These are phyloP conservation scores for Irpex rosettiformis DNA, from an alignment of 1,284 basidiomycete species.

Conservation along the genomic window DNA sequence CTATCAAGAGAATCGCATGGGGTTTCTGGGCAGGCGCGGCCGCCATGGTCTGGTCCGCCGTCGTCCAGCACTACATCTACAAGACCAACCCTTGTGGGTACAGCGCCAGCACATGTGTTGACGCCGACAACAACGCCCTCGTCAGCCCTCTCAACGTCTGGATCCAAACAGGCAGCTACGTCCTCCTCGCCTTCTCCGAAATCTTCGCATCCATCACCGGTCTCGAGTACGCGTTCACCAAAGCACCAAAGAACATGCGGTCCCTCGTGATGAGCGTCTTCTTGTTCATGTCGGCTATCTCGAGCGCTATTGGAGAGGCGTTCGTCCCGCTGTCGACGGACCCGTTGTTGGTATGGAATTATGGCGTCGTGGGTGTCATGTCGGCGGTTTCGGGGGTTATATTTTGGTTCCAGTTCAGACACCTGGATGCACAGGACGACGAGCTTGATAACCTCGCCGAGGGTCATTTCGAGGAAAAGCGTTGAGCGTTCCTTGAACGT, in stretches of 20 bases:
- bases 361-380: slow-evolving; percentile 37
- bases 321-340: slow-evolving; percentile 47
- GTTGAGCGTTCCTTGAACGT: not conserved
- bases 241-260: slow-evolving; percentile 79
- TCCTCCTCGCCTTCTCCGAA: slow-evolving; percentile 70
- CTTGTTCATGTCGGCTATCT: slow-evolving; percentile 67
- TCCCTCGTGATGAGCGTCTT: slow-evolving; percentile 74
- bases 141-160: slow-evolving; percentile 58
- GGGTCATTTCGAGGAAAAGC: slow-evolving; percentile 28
- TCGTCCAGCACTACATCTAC: slow-evolving; percentile 78
- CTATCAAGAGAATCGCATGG: slow-evolving; percentile 70
- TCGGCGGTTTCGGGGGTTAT: slow-evolving; percentile 39
- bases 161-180: slow-evolving; percentile 69
- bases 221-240: slow-evolving; percentile 88
- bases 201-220: slow-evolving; percentile 87
- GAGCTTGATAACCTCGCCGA: slow-evolving; percentile 46
- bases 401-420: slow-evolving; percentile 63
- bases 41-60: slow-evolving; percentile 66
- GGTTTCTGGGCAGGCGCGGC: slow-evolving; percentile 68
- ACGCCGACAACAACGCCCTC: slow-evolving; percentile 21
- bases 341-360: slow-evolving; percentile 55
- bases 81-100: slow-evolving; percentile 67
- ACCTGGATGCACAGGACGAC: slow-evolving; percentile 64
- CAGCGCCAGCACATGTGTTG: slow-evolving; percentile 49
- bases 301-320: slow-evolving; percentile 66